These are phyloP conservation scores for Debaryomyces subglobosus DNA, from an alignment of 1,139 yeast genomes.

Conservation along the genomic window DNA sequence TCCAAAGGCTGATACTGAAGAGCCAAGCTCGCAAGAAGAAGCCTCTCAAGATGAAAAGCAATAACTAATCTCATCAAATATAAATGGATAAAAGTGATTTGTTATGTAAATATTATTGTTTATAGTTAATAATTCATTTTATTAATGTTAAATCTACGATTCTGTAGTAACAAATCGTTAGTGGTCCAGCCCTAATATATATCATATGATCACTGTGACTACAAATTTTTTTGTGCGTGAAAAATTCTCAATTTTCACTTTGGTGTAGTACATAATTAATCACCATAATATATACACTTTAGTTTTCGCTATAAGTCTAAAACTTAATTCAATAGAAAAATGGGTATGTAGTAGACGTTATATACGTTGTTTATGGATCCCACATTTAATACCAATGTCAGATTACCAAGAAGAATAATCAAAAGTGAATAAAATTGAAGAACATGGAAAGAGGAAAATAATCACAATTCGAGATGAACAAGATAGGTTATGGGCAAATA, in stretches of 20 bases:
- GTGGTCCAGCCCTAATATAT: not conserved
- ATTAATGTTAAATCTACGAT: not conserved
- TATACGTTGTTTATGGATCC: not conserved
- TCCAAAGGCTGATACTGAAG: slow-evolving; percentile 25
- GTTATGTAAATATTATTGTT: slow-evolving; percentile 6
- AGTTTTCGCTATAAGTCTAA: not conserved
- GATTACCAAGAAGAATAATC: slow-evolving; percentile 9
- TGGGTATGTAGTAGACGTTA: slow-evolving; percentile 9
- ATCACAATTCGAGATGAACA: not conserved
- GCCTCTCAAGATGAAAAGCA: slow-evolving; percentile 5
- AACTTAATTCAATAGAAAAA: slow-evolving; percentile 9
- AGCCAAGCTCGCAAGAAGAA: slow-evolving; percentile 4
- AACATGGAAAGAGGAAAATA: not conserved
- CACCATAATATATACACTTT: slow-evolving; percentile 1
- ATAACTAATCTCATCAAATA: slow-evolving; percentile 2
- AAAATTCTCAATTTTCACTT: slow-evolving; percentile 7
- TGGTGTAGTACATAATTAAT: not conserved
- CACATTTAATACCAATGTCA: not conserved
- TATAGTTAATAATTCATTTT: slow-evolving; percentile 6
- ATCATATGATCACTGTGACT: slow-evolving; percentile 1
- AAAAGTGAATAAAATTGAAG: not conserved
- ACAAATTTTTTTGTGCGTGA: slow-evolving; percentile 3
- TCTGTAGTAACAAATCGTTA: not conserved
- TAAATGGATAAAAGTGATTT: slow-evolving; percentile 9
- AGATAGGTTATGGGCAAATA: not conserved